Evolutionary conservation across 1,284 basidiomycete species (phyloP), one percentile per base, ranked within the genome.

Genomic region (Schizopora paradoxa): DNA sequence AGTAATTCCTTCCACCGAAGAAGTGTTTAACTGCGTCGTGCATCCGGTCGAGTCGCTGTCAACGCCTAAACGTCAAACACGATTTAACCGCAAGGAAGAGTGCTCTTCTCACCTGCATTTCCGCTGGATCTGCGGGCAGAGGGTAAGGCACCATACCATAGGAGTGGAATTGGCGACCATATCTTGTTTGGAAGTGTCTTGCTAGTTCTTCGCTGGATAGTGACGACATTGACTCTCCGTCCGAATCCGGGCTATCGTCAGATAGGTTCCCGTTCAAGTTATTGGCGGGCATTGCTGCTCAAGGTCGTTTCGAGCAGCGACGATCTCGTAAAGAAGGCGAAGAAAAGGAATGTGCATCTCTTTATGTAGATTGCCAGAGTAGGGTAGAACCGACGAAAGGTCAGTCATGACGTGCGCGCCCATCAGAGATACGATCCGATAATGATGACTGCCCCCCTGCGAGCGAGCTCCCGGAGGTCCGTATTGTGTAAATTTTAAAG

Each of bases 111-210:
- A 85, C 83, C 61, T 72, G 62, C 58, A 77, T 77, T 59, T 86
- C 83, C 10, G 65, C 64, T 25, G 71, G 69, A 61, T 86, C 83
- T 4, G 78, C 77, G 36, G 83, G 83, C 44, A 86, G 63, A 22
- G 78, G 79, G 58, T 86, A 86, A 11, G 49, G 22, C 10, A 34
- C 36, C 23, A 39, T 57, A 64, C 66, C 66, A 69, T 76, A 73
- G 59, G 80, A 79, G 69, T 78, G 76, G 65, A 79, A 86, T 60
- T 84, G 74, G 34, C 81, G 68, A 38, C 68, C 73, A 54, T 69
- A 64, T 11, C 67, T 65, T 54, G 82, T 76, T 31, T 56, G 56
- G 55, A 86, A 86, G 61, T 77, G 77, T 13, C 38, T 44, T 0
- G 77, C 74, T 54, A 82, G 76, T 2, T 84, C 80, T 25, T 73